Conservation (phyloP, 2,329 filamentous ascomycete species). For the Cryphonectria japonica region DNA sequence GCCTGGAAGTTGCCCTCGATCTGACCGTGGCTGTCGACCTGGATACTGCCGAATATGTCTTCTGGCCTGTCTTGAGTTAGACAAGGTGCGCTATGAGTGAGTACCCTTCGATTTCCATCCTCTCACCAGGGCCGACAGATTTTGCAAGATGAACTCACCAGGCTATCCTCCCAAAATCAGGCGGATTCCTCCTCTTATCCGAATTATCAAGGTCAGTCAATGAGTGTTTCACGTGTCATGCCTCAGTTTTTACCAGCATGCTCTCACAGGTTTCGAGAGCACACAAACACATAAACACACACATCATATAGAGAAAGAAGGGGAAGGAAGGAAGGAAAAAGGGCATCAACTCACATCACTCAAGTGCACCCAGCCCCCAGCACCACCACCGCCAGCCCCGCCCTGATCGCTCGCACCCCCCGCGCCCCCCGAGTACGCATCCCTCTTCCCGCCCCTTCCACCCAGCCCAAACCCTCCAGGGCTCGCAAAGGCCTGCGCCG, state of each 20-base stretch:
- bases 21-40: slow-evolving; percentile 61
- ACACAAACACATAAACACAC: not conserved
- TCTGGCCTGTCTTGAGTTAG: slow-evolving; percentile 50
- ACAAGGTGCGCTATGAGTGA: not conserved
- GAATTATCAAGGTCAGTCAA: not conserved
- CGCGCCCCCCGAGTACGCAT: slow-evolving; percentile 55
- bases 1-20: slow-evolving; percentile 62
- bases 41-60: slow-evolving; percentile 70
- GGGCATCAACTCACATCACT: slow-evolving; percentile 51
- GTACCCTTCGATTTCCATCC: not conserved
- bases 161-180: slow-evolving; percentile 69
- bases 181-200: slow-evolving; percentile 58
- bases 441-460: slow-evolving; percentile 48
- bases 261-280: not conserved
- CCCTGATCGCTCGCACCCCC: slow-evolving; percentile 63
- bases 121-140: not conserved
- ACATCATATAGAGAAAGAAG: no score
- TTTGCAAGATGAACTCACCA: slow-evolving; percentile 43
- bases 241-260: not conserved
- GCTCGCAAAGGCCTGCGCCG: slow-evolving; percentile 64
- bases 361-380: slow-evolving; percentile 67
- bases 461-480: slow-evolving; percentile 59
- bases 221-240: not conserved
- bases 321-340: not conserved
- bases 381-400: slow-evolving; percentile 62